Conservation (phyloP, 225 moss, liverwort and hornwort genomes). For the Climacium dendroides region DNA sequence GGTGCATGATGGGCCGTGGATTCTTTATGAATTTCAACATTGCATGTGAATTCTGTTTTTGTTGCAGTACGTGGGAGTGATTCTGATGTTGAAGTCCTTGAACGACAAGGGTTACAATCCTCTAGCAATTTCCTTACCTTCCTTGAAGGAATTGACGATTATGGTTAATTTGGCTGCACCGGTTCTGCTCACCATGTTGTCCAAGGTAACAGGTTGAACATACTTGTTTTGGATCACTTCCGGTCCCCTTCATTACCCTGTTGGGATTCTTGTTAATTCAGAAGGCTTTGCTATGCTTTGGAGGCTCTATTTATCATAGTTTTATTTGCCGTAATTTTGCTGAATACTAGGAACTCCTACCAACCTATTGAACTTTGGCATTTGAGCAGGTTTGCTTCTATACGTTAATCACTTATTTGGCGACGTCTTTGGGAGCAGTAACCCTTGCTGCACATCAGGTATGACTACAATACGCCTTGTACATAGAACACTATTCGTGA, state of each 20-base stretch:
- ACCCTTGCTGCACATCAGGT: slow-evolving; percentile 89
- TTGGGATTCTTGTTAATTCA: neutral
- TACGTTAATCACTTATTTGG: slow-evolving; percentile 78
- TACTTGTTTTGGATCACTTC: neutral
- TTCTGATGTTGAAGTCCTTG: slow-evolving; percentile 70
- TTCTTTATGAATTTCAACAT: neutral
- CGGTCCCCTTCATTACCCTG: neutral
- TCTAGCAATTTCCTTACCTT: slow-evolving; percentile 53
- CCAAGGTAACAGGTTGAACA: slow-evolving; percentile 48
- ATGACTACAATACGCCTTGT: neutral
- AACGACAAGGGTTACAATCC: slow-evolving; percentile 81
- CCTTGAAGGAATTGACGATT: slow-evolving; percentile 30
- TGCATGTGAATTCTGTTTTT: neutral
- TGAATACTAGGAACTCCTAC: neutral
- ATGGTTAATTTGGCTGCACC: slow-evolving; percentile 77
- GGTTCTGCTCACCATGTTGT: slow-evolving; percentile 81
- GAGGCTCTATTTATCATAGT: neutral
- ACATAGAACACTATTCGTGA: neutral
- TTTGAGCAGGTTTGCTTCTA: slow-evolving; percentile 61
- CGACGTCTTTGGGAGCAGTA: slow-evolving; percentile 65
- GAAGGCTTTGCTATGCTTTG: neutral
- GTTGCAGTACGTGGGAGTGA: slow-evolving; percentile 72
- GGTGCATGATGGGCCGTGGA: neutral
- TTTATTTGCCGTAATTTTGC: neutral
- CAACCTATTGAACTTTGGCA: neutral